Percentiles rank a stretch among this genome's conserved stretches.
phyloP scores from a whole-genome alignment of 352 stramenopile species.

The Lagenidium giganteum region DNA sequence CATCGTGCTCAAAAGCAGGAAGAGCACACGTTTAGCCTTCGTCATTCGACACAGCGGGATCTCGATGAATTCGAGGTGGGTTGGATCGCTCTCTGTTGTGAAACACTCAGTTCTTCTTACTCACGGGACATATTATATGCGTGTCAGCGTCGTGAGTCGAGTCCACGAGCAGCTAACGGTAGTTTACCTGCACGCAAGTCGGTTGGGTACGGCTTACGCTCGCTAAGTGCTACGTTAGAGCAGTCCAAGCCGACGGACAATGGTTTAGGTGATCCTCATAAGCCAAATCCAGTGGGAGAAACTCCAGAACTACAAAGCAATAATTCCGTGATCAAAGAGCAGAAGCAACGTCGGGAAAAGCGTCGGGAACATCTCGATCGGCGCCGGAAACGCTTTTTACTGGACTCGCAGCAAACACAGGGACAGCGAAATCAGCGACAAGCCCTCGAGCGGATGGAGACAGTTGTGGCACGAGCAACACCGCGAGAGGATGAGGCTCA shows the following conservation, averaged over 20 bases:
- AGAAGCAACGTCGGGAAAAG: slow-evolving; percentile 40
- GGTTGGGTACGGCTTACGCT: slow-evolving; percentile 56
- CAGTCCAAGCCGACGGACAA: slow-evolving; percentile 1
- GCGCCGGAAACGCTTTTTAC: slow-evolving; percentile 57
- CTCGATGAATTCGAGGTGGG: slow-evolving; percentile 56
- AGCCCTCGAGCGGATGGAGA: slow-evolving; percentile 18
- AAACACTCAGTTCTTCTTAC: not conserved
- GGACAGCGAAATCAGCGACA: not conserved
- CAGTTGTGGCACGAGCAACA: slow-evolving; percentile 38
- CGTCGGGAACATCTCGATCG: slow-evolving; percentile 44
- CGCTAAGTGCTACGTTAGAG: slow-evolving; percentile 43
- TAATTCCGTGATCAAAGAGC: slow-evolving; percentile 31
- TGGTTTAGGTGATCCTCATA: slow-evolving; percentile 3
- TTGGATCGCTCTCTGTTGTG: slow-evolving; percentile 1
- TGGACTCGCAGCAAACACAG: slow-evolving; percentile 25
- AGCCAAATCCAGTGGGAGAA: slow-evolving; percentile 8
- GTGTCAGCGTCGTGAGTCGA: not conserved
- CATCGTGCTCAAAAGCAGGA: slow-evolving; percentile 38
- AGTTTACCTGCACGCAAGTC: slow-evolving; percentile 34
- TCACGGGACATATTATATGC: not conserved
- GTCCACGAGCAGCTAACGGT: not conserved
- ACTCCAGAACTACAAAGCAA: slow-evolving; percentile 2
- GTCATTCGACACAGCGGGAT: slow-evolving; percentile 38
- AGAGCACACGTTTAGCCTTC: slow-evolving; percentile 44
- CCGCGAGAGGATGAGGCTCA: slow-evolving; percentile 35